These are phyloP conservation scores for Dalechampia spathulata DNA, from an alignment of 441 rosid genomes.

Conservation along the genomic window DNA sequence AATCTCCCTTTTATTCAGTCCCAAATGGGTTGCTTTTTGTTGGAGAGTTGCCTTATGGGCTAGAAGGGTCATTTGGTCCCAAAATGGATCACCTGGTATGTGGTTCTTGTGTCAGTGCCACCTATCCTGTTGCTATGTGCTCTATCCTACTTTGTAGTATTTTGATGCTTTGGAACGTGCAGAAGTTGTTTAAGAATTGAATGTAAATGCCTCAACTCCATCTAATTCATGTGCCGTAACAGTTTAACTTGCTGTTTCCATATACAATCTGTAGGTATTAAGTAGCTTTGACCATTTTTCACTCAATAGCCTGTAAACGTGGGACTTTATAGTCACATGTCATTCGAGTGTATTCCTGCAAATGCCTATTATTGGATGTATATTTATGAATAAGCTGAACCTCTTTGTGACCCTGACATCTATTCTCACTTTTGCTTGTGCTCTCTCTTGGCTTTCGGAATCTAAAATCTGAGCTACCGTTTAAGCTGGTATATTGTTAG, in stretches of 20 bases:
- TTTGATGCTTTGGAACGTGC: not conserved
- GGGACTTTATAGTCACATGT: not conserved
- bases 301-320: not conserved
- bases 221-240: not conserved
- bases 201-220: not conserved
- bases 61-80: constrained; percentile 69
- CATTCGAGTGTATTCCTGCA: not conserved
- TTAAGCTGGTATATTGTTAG: not conserved
- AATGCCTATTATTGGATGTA: not conserved
- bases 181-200: not conserved
- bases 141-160: constrained; percentile 1
- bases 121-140: too few species aligned
- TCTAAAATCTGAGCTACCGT: not conserved
- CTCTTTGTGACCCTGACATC: not conserved
- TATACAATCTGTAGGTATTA: not conserved
- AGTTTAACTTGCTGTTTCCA: not conserved
- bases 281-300: not conserved
- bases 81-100: constrained; percentile 99
- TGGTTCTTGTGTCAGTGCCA: constrained; percentile 12
- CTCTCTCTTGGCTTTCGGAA: not conserved
- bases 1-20: constrained; percentile 69
- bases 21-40: constrained; percentile 85
- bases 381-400: not conserved
- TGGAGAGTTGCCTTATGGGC: constrained; percentile 88
- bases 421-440: not conserved